phyloP scores from a whole-genome alignment of 352 stramenopile genomes.

The Pythium aristosporum region DNA sequence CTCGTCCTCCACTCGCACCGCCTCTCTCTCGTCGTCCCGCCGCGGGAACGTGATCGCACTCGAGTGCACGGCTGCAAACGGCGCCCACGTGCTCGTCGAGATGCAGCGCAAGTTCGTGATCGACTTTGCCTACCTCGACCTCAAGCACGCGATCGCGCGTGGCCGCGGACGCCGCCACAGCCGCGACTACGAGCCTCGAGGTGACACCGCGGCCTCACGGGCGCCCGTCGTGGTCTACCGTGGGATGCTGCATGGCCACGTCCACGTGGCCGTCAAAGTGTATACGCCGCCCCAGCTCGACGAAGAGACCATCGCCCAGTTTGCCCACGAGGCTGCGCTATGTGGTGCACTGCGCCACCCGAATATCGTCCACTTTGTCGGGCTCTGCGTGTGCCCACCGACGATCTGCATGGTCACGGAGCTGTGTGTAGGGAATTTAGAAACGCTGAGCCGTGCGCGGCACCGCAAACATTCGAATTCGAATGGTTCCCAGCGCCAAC shows the following conservation, averaged over 20 bases:
- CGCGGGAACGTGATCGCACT: conserved; percentile 8
- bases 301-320: conserved; percentile 62
- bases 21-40: conserved; percentile 23
- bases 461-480: conserved; percentile 2
- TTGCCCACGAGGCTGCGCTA: conserved; percentile 74
- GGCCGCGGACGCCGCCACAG: neutral
- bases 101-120: conserved; percentile 64
- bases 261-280: conserved; percentile 62
- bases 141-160: conserved; percentile 26
- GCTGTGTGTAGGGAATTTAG: conserved; percentile 58
- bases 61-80: conserved; percentile 23
- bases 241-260: conserved; percentile 44
- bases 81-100: conserved; percentile 61
- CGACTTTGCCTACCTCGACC: conserved; percentile 64
- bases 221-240: conserved; percentile 39
- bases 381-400: conserved; percentile 70
- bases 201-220: neutral
- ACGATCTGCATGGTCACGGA: conserved; percentile 44
- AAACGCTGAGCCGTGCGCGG: conserved; percentile 39
- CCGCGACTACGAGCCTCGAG: neutral
- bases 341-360: conserved; percentile 65
- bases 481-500: conserved; percentile 40
- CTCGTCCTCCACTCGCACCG: conserved; percentile 31
- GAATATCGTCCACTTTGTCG: conserved; percentile 79
- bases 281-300: conserved; percentile 65